Conservation (phyloP, 2,329 filamentous ascomycete species). For the Hirsutella thompsonii region DNA sequence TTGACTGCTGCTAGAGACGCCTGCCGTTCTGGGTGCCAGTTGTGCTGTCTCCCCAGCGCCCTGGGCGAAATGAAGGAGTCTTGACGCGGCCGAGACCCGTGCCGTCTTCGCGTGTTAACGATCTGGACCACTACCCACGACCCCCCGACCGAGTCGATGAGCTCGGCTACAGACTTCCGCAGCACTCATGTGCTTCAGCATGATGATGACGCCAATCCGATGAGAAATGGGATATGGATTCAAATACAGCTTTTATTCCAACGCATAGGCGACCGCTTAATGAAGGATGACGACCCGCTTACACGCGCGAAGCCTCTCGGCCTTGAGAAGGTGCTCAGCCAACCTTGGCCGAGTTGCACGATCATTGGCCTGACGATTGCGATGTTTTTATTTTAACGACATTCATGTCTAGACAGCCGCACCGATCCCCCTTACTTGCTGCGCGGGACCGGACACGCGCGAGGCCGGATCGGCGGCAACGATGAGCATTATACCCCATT, state of each 20-base stretch:
- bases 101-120: too few relatives aligned
- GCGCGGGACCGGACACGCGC: conserved; percentile 2
- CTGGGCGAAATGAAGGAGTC: too few relatives aligned
- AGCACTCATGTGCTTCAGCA: conserved; percentile 6
- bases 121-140: too few relatives aligned
- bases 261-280: conserved; percentile 28
- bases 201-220: conserved; percentile 26
- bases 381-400: conserved; percentile 29
- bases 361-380: conserved; percentile 30
- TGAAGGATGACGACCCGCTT: conserved; percentile 19
- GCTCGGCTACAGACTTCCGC: conserved; percentile 6
- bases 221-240: conserved; percentile 24
- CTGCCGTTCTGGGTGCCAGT: background rate
- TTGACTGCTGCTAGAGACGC: background rate
- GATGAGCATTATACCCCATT: conserved; percentile 23
- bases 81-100: too few relatives aligned
- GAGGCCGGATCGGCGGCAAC: conserved; percentile 22
- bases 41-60: background rate
- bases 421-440: conserved; percentile 16
- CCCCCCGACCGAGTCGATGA: too few relatives aligned
- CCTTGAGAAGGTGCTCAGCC: conserved; percentile 4
- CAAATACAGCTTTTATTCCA: conserved; percentile 26
- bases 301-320: conserved; percentile 9
- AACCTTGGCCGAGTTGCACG: conserved; percentile 16
- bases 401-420: conserved; percentile 32